Base-by-base conservation (phyloP, 2,329 filamentous ascomycete species). In the Botrytis fragariae region DNA sequence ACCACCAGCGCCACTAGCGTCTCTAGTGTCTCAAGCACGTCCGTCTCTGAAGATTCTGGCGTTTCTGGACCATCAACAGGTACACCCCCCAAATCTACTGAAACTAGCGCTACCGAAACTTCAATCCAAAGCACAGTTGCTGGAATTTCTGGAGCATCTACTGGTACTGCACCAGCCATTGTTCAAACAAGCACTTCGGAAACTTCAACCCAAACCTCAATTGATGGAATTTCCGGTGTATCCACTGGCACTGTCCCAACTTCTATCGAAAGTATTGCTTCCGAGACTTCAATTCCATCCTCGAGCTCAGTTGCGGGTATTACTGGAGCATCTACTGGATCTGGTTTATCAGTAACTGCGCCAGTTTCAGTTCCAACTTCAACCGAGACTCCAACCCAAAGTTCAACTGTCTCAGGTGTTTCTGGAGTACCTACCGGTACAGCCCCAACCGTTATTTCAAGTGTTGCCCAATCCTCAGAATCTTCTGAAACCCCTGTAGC, bases 51-150 rank as follows among this genome's bases (percentile, higher is more conserved):
- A 32, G 29, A 22, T n/a, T 45, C 20, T 60, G 67, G 54, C 2
- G 54, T 69, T 69, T 45, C 68, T 70, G 57, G 54, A n/a, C 14
- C 57, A 61, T 70, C 68, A 25, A 70, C 68, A 20, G 39, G 70
- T 18, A 67, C 44, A 20, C 9, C 22, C 1, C 44, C 29, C 3
- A 65, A 35, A 35, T 37, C 44, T 12, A 51, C 16, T 12, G 32
- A 67, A n/a, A 18, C 44, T 51, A 67, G 44, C 32, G 44, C 25
- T 62, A 25, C 7, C 35, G 60, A 62, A 62, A 18, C 60, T 42
- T 62, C 60, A 62, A 62, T 37, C 35, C 35, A 39, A 62, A 39
- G 25, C 37, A 25, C 35, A 62, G 35, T 48, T 48, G 45, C 45
- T 48, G 45, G 45, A 48, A 48, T 48, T 48, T 48, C 45, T 48